phyloP scores from a whole-genome alignment of 2,329 filamentous ascomycete genomes.

The Zymoseptoria ardabiliae region DNA sequence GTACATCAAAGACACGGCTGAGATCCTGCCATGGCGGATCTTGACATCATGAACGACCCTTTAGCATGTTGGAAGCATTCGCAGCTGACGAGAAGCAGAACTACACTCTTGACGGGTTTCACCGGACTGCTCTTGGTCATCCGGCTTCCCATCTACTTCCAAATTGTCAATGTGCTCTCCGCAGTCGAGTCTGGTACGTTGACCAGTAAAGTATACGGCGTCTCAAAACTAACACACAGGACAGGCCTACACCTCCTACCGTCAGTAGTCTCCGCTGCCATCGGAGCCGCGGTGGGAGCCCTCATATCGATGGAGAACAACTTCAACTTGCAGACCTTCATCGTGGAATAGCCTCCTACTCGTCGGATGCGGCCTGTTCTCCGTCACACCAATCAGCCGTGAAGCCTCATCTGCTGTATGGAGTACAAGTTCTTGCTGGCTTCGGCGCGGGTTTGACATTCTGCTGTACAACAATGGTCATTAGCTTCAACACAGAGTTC shows the following conservation, averaged over 20 bases:
- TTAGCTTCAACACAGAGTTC: not conserved
- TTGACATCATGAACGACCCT: constrained; percentile 1
- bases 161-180: not conserved
- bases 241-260: not conserved
- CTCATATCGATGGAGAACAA: constrained; percentile 49
- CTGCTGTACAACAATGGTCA: not conserved
- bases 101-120: not conserved
- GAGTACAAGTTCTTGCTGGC: not conserved
- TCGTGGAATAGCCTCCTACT: not conserved
- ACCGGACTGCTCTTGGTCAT: not conserved
- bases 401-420: not conserved
- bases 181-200: not conserved
- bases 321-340: constrained; percentile 37
- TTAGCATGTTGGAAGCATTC: not conserved
- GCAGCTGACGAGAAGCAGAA: not conserved
- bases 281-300: constrained; percentile 51
- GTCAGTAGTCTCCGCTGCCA: constrained; percentile 34
- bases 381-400: not conserved
- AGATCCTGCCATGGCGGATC: constrained; percentile 22
- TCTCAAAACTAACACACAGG: constrained; percentile 34
- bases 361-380: constrained; percentile 1
- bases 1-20: not conserved
- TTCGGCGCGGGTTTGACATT: not conserved
- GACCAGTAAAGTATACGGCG: too few species aligned
- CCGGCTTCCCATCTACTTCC: not conserved